Base-by-base conservation (phyloP, 257 asterid species). In the Petunia secreta region DNA sequence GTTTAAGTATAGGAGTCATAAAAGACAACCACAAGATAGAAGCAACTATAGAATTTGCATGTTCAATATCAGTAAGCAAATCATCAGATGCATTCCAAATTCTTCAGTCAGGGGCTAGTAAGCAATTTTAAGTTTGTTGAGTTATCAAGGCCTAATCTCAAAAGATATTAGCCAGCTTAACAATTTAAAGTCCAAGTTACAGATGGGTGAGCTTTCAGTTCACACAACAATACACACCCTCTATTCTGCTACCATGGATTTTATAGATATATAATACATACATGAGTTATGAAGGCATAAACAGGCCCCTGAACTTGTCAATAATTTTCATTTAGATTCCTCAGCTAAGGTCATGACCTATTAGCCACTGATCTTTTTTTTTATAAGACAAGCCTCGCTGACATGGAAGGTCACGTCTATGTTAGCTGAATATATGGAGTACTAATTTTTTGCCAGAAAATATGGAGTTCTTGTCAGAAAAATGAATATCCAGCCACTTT, bases 1-100 rank as follows among this genome's bases (percentile, higher is more conserved):
- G 58, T 25, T 8, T 52, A 69, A 16, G 41, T 25, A 44, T 11
- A 46, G 77, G 43, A 25, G 10, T 48, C 59, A 48, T 71, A 71
- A 71, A 38, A 11, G 41, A 46, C 77, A 71, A 71, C 77, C 77
- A 48, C 16, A 10, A 48, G 59, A 71, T 48, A 25, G 25, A 71
- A 71, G 11, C 77, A 71, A 69, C 46, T 10, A 46, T 8, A 71
- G 60, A 71, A 71, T 25, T 25, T n/a, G 50, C n/a, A 11, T 0
- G 60, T 25, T 46, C 16, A 25, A 48, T 11, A 71, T 46, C 77
- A 71, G 41, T 34, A 71, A 25, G 9, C 54, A 71, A 69, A 48
- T 71, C 6, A 15, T 10, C 15, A 52, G 57, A 48, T 48, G 14
- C 60, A 71, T 48, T 41, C 77, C 60, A 48, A 71, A 25, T 46